These are phyloP conservation scores for Hordeum vulgare DNA, from an alignment of 176 grass and related monocot species.

Conservation along the genomic window MorexV3_pseudomolecules_assembly NC_058519.1:484021001-484021500, in stretches of 20 bases:
- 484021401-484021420: neutral
- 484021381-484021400: neutral
- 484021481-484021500: constrained; percentile 11
- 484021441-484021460: constrained; percentile 15
- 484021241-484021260: neutral
- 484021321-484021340: neutral
- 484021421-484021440: neutral
- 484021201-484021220: neutral
- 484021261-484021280: neutral
- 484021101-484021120: neutral
- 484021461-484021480: constrained; percentile 18
- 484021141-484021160: neutral
- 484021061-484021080: neutral
- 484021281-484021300: constrained; percentile 4
- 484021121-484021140: neutral
- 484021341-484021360: constrained; percentile 17
- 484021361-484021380: constrained; percentile 35
- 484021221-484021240: neutral
- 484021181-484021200: neutral
- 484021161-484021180: neutral
- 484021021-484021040: neutral
- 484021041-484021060: neutral
- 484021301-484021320: neutral
- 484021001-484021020: neutral
- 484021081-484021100: neutral